Percentiles rank a stretch among this genome's conserved stretches.
These are phyloP conservation scores for Macaranga tanarius DNA, from an alignment of 441 rosid species.

Conservation along the genomic window DNA sequence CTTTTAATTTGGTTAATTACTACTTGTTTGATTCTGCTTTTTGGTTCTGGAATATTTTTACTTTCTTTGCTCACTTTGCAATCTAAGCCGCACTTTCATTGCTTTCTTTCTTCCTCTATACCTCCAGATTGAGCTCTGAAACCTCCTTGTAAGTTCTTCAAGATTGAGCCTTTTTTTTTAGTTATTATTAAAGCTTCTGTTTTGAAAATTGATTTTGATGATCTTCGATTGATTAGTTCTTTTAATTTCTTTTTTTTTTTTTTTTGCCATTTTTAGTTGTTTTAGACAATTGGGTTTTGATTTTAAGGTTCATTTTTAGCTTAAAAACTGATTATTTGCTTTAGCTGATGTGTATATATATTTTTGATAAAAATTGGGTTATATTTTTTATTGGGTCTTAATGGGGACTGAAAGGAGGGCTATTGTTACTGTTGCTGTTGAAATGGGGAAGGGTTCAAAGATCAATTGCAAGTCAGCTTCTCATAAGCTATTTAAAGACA, in stretches of 20 bases:
- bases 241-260: too few species aligned
- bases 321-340: background rate
- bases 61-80: slow-evolving; percentile 19
- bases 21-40: too few species aligned
- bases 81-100: slow-evolving; percentile 20
- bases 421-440: background rate
- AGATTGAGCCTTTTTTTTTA: background rate
- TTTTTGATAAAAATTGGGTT: background rate
- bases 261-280: too few species aligned
- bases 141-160: slow-evolving; percentile 5
- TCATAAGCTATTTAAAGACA: slow-evolving; percentile 93
- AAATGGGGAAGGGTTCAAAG: slow-evolving; percentile 42
- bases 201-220: background rate
- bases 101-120: slow-evolving; percentile 1
- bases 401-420: slow-evolving; percentile 19
- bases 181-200: background rate
- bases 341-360: background rate
- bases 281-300: slow-evolving; percentile 15
- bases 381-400: slow-evolving; percentile 3
- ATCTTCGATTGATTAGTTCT: background rate
- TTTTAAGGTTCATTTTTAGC: background rate
- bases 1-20: too few species aligned
- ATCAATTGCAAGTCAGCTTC: slow-evolving; percentile 84
- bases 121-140: background rate
- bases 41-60: slow-evolving; percentile 31